Base-by-base conservation (phyloP, 2,329 filamentous ascomycete genomes). In the Pestalotiopsis sp. region DNA sequence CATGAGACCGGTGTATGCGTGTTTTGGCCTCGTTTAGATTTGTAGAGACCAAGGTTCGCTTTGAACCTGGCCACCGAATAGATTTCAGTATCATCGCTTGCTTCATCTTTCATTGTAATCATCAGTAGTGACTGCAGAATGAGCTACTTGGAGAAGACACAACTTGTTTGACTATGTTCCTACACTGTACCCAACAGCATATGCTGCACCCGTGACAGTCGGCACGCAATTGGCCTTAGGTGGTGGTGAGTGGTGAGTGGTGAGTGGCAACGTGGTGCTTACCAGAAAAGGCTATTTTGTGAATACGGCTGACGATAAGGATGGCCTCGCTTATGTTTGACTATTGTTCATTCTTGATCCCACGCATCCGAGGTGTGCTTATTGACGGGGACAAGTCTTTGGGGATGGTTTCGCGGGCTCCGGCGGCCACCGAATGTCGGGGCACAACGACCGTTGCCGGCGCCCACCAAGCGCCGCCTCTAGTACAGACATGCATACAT, bases 371-470 rank as follows among this genome's bases (percentile, higher is more conserved):
- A 59, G 7, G 57, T 20, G 12, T 52, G 14, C 9, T 17, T 20
- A 52, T 52, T 52, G 45, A 13, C 45, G 20, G n/a, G 14, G 20
- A 52, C 45, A 31, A 14, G 57, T 60, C 3, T 56, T 65, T 14
- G n/a, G 11, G 11, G 31, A 39, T 36, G 17, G 20, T 63, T 14
- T 52, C 27, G 52, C 65, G 65, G 65, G 65, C 56, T 59, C 65
- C 65, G 65, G 52, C 65, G 65, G 56, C 65, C 65, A 60, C 65
- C 65, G 65, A 39, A 13, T 41, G 23, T 17, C 14, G 56, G 31
- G 20, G 65, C 9, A 41, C 65, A 60, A 31, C 20, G 31, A 36
- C 31, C 31, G 31, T 36, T 36, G 31, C 31, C 31, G 65, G 31
- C 52, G n/a, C 52, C 56, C 20, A 65, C 52, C 65, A 36, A 56